phyloP scores from a whole-genome alignment of 441 rosid species.

The Pelargonium citronellum region DNA sequence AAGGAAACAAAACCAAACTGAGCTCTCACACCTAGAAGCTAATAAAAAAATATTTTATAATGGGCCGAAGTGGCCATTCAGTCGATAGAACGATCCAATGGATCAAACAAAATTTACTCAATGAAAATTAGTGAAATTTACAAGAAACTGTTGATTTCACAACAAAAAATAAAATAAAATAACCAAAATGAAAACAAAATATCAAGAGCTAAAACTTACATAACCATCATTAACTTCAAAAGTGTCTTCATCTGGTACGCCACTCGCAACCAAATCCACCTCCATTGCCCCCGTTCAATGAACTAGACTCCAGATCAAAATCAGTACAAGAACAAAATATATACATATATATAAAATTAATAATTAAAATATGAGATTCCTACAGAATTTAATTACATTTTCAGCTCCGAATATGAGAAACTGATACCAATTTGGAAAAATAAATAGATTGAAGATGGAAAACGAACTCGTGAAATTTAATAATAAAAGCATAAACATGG shows the following conservation, averaged over 20 bases:
- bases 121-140: neutral
- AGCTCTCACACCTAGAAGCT: neutral
- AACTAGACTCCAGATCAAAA: slow-evolving; percentile 9
- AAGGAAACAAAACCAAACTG: neutral
- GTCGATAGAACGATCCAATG: neutral
- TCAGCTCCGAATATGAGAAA: slow-evolving; percentile 4
- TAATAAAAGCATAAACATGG: neutral
- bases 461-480: neutral
- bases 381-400: neutral
- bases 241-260: slow-evolving; percentile 50
- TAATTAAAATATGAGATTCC: neutral
- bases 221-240: slow-evolving; percentile 41
- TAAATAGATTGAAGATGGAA: slow-evolving; percentile 1
- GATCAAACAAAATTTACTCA: neutral
- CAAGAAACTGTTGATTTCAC: neutral
- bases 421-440: slow-evolving; percentile 6
- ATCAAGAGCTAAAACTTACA: slow-evolving; percentile 34
- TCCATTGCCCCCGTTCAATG: slow-evolving; percentile 38
- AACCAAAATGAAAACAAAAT: slow-evolving; percentile 10
- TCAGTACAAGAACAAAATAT: neutral
- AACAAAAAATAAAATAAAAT: slow-evolving; percentile 1
- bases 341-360: neutral
- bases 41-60: neutral
- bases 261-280: slow-evolving; percentile 48
- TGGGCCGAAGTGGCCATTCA: neutral